A percentile compares a stretch with the other conserved stretches of the same genome.
These are phyloP conservation scores for Melampsora americana DNA, from an alignment of 1,284 basidiomycete species.

Conservation along the genomic window DNA sequence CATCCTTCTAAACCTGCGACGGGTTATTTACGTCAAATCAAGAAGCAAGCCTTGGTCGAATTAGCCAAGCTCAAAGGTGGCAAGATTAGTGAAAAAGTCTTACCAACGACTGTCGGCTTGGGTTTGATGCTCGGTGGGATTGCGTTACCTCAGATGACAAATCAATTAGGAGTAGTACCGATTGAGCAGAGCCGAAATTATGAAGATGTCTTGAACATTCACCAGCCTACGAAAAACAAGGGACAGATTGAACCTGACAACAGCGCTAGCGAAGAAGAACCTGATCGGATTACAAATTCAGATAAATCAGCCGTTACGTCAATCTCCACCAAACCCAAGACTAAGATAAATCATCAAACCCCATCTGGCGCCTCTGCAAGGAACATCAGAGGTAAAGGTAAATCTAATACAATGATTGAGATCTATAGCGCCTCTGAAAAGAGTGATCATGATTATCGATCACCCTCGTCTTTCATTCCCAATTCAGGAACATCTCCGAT, in stretches of 20 bases:
- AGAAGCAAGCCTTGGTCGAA: slow-evolving; percentile 64
- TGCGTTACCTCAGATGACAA: slow-evolving; percentile 71
- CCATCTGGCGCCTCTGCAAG: neutral
- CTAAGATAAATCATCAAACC: neutral
- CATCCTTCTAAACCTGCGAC: slow-evolving; percentile 52
- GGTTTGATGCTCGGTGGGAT: slow-evolving; percentile 73
- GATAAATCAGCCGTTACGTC: neutral
- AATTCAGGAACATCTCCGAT: slow-evolving; percentile 1
- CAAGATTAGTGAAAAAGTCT: slow-evolving; percentile 49
- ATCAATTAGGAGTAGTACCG: slow-evolving; percentile 74
- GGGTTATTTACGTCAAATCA: slow-evolving; percentile 62
- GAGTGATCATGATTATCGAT: neutral
- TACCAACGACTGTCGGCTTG: slow-evolving; percentile 71
- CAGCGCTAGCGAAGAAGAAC: slow-evolving; percentile 48
- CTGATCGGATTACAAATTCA: slow-evolving; percentile 26
- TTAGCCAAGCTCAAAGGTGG: slow-evolving; percentile 41
- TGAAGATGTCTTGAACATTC: slow-evolving; percentile 46
- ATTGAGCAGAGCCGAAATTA: slow-evolving; percentile 79
- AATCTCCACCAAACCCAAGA: neutral
- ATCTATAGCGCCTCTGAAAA: slow-evolving; percentile 3
- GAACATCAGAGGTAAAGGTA: slow-evolving; percentile 2
- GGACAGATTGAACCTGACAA: slow-evolving; percentile 44
- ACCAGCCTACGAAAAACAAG: slow-evolving; percentile 25
- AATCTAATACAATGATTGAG: slow-evolving; percentile 11
- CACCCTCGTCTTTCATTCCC: neutral